Conservation (phyloP, 306 rosid species). For the Abrus pulchellus region DNA sequence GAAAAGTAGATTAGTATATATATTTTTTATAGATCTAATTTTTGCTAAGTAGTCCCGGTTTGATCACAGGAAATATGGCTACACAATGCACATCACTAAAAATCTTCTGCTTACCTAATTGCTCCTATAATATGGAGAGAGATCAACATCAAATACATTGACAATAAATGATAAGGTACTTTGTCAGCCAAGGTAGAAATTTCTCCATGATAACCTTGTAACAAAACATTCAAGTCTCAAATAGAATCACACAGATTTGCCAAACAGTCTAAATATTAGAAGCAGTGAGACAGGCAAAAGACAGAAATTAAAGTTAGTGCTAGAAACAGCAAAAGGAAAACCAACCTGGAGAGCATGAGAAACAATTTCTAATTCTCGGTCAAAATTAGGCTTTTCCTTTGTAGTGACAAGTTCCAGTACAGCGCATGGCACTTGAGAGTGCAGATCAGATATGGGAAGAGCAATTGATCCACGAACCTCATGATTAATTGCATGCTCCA, state of each 20-base stretch:
- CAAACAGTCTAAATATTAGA: slow-evolving; percentile 27
- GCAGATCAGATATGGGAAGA: slow-evolving; percentile 67
- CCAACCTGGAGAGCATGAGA: slow-evolving; percentile 76
- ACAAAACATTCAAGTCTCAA: slow-evolving; percentile 1
- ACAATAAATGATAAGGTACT: slow-evolving; percentile 18
- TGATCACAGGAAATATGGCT: slow-evolving; percentile 16
- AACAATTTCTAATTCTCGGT: slow-evolving; percentile 79
- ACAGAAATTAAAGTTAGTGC: slow-evolving; percentile 1
- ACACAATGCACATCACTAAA: not conserved
- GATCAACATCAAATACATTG: slow-evolving; percentile 20
- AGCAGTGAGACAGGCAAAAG: not conserved
- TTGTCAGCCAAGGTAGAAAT: slow-evolving; percentile 7
- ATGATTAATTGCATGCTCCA: slow-evolving; percentile 80
- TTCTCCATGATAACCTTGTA: slow-evolving; percentile 24
- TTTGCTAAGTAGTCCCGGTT: slow-evolving; percentile 11
- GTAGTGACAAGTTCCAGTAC: slow-evolving; percentile 90
- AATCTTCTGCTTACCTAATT: slow-evolving; percentile 10
- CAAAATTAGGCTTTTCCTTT: slow-evolving; percentile 76
- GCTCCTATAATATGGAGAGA: slow-evolving; percentile 11
- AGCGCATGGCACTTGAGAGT: slow-evolving; percentile 70
- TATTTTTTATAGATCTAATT: not conserved
- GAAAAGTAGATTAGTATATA: not conserved
- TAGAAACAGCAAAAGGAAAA: slow-evolving; percentile 43
- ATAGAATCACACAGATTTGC: slow-evolving; percentile 27
- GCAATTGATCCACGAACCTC: slow-evolving; percentile 90